phyloP scores from a whole-genome alignment of 169 alveolate species.

The Cryptosporidium andersoni region DNA sequence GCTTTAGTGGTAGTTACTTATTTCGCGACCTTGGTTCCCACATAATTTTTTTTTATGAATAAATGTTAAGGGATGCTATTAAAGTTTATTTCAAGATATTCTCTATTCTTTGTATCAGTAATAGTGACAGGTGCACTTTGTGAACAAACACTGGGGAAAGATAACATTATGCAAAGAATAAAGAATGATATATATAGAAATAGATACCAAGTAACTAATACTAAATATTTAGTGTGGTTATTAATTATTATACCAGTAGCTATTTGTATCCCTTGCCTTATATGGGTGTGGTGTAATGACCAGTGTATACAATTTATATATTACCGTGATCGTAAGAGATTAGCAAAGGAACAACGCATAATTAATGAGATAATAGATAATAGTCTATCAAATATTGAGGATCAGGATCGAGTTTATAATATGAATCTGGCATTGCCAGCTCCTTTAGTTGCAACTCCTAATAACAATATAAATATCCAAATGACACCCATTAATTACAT shows the following conservation, averaged over 20 bases:
- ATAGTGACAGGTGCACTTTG: neutral
- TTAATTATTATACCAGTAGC: conserved; percentile 56
- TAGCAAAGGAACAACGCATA: conserved; percentile 20
- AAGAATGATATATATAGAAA: conserved; percentile 34
- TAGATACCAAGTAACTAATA: conserved; percentile 57
- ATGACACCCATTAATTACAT: too few relatives aligned
- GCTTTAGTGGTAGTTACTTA: too few relatives aligned
- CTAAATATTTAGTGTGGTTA: conserved; percentile 60
- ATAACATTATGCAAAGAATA: neutral
- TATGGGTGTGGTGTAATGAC: conserved; percentile 71
- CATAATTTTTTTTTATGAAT: too few relatives aligned
- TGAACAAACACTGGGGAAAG: conserved; percentile 4
- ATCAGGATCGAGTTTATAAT: too few relatives aligned
- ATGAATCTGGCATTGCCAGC: too few relatives aligned
- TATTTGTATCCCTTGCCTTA: conserved; percentile 59
- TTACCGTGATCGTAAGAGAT: conserved; percentile 33
- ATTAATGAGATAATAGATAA: conserved; percentile 41
- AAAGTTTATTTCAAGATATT: too few relatives aligned
- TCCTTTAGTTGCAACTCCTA: too few relatives aligned
- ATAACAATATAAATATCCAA: too few relatives aligned
- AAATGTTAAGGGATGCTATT: too few relatives aligned
- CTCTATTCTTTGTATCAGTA: neutral
- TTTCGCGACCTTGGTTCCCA: too few relatives aligned
- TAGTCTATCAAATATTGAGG: neutral
- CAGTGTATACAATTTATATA: conserved; percentile 52